Percentiles rank a stretch among this genome's conserved stretches.
These are phyloP conservation scores for Coniochaeta sp. DNA, from an alignment of 2,329 filamentous ascomycete genomes.

Conservation along the genomic window DNA sequence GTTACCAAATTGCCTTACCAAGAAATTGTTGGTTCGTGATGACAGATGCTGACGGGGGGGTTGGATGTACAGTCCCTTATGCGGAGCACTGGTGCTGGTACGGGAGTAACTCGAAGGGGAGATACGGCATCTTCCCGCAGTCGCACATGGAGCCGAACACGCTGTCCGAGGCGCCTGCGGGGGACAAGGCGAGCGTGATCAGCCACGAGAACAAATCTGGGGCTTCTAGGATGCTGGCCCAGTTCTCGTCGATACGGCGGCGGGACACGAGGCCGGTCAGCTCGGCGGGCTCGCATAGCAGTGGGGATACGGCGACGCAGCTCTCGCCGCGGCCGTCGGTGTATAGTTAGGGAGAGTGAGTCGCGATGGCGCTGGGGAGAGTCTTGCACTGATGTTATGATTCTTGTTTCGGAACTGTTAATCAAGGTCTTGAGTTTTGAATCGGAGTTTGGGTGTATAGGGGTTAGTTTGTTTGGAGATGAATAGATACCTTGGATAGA, in stretches of 20 bases:
- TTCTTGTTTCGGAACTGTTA: too few species aligned
- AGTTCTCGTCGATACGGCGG: background rate
- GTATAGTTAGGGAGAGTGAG: background rate
- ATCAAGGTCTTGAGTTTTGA: background rate
- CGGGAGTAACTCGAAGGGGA: conserved; percentile 42
- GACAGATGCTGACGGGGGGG: background rate
- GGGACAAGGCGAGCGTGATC: conserved; percentile 18
- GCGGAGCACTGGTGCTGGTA: conserved; percentile 50
- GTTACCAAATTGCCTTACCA: too few species aligned
- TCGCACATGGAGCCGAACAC: conserved; percentile 39
- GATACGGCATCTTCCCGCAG: conserved; percentile 45
- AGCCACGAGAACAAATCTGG: conserved; percentile 23
- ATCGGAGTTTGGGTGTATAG: background rate
- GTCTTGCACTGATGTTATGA: background rate
- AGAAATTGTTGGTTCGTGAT: background rate
- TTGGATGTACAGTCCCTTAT: conserved; percentile 19
- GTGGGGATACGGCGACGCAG: background rate
- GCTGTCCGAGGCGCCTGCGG: conserved; percentile 26
- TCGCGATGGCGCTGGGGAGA: too few species aligned
- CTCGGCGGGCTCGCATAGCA: background rate
- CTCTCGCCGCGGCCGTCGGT: background rate
- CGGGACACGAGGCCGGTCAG: background rate
- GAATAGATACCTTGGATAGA: background rate
- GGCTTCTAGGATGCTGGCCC: background rate
- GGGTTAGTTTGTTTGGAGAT: background rate